A percentile compares a stretch with the other conserved stretches of the same genome.
phyloP scores from a whole-genome alignment of 2,329 filamentous ascomycete genomes.

The Fusarium chuoi region DNA sequence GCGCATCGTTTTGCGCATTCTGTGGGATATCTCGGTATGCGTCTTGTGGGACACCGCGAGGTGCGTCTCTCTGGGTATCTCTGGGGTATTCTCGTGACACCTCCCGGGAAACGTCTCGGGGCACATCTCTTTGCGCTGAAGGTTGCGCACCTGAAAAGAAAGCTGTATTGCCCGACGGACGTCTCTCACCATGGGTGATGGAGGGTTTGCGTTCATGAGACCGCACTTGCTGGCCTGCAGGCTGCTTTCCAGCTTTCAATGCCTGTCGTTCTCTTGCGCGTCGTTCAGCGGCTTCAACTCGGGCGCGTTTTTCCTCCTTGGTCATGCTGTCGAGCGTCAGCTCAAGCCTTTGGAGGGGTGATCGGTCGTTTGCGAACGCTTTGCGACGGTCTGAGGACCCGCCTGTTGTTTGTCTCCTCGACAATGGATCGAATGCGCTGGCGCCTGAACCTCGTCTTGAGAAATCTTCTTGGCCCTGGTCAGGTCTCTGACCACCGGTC shows the following conservation, averaged over 20 bases:
- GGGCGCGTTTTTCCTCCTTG: slow-evolving; percentile 92
- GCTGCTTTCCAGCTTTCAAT: slow-evolving; percentile 46
- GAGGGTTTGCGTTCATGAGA: slow-evolving; percentile 41
- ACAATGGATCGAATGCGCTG: slow-evolving; percentile 39
- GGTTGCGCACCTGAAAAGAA: slow-evolving; percentile 25
- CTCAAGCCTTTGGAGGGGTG: slow-evolving; percentile 93
- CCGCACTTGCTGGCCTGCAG: slow-evolving; percentile 31
- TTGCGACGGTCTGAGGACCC: slow-evolving; percentile 58
- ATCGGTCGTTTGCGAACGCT: slow-evolving; percentile 82
- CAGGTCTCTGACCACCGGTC: slow-evolving; percentile 31
- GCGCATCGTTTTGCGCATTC: slow-evolving; percentile 21
- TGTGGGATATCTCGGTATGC: slow-evolving; percentile 15
- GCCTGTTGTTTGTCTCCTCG: slow-evolving; percentile 53
- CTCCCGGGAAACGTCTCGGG: neutral
- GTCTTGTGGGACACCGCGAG: slow-evolving; percentile 19
- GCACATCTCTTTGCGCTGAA: slow-evolving; percentile 24
- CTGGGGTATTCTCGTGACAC: slow-evolving; percentile 10
- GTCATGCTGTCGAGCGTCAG: slow-evolving; percentile 90
- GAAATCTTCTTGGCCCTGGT: slow-evolving; percentile 35
- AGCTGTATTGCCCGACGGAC: slow-evolving; percentile 21
- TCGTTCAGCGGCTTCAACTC: slow-evolving; percentile 84
- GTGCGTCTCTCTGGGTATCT: slow-evolving; percentile 23
- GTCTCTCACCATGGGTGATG: slow-evolving; percentile 27
- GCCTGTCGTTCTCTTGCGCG: slow-evolving; percentile 72
- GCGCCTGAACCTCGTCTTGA: slow-evolving; percentile 38